Conservation (phyloP, 371 early-diverging fungal species). For the Paraphysoderma sedebokerense region DNA sequence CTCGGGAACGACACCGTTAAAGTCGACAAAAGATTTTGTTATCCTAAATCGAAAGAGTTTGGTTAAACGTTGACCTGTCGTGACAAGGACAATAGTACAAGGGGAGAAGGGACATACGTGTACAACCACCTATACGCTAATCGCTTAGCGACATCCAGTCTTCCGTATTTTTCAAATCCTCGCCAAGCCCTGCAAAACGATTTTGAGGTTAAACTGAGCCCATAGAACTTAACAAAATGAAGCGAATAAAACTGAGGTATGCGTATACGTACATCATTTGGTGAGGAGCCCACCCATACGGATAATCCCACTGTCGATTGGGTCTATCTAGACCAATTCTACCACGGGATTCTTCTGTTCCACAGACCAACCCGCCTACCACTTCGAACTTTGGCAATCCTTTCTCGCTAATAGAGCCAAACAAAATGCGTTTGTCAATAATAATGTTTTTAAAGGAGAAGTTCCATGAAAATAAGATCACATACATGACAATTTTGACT, state of each 20-base stretch:
- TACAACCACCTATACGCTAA: conserved; percentile 89
- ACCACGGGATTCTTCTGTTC: conserved; percentile 75
- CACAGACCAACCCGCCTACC: conserved; percentile 68
- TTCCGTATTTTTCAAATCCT: conserved; percentile 72
- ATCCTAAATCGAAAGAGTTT: conserved; percentile 19
- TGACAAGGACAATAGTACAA: background rate
- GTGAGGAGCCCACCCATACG: conserved; percentile 95
- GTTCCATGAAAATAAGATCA: background rate
- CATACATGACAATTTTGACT: conserved; percentile 30
- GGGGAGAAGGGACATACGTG: conserved; percentile 30
- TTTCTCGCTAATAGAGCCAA: conserved; percentile 6
- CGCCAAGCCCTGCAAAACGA: no score
- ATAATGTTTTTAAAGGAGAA: background rate
- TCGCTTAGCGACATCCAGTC: conserved; percentile 50
- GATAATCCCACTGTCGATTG: conserved; percentile 93
- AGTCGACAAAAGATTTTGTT: conserved; percentile 86
- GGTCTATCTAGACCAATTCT: conserved; percentile 57
- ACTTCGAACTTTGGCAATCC: conserved; percentile 61
- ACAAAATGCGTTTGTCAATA: background rate
- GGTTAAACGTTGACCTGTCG: background rate
- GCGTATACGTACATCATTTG: no score
- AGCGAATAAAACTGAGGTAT: no score
- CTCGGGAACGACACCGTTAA: conserved; percentile 93
- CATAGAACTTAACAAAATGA: no score
- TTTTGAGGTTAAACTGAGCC: no score